phyloP scores from a whole-genome alignment of 805 yeast genomes.

The Teunomyces atbi region DNA sequence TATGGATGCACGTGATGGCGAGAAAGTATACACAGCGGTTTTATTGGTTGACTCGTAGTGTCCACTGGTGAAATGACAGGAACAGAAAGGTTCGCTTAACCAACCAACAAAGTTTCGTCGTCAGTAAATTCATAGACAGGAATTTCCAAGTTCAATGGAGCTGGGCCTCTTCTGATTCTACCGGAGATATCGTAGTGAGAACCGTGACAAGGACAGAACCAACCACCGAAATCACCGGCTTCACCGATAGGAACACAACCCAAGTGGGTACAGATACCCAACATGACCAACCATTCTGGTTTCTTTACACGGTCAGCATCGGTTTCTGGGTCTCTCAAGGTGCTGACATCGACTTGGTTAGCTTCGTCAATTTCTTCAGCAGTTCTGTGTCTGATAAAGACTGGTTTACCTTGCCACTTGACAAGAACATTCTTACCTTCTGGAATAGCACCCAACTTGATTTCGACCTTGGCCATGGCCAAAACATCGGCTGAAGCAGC shows the following conservation, averaged over 20 bases:
- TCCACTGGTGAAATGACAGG: slow-evolving; percentile 1
- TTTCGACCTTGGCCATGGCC: slow-evolving; percentile 99
- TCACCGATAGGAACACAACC: slow-evolving; percentile 99
- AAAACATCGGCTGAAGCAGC: slow-evolving; percentile 98
- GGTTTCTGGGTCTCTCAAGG: slow-evolving; percentile 90
- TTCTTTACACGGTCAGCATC: slow-evolving; percentile 92
- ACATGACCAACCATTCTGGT: slow-evolving; percentile 98
- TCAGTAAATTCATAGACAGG: slow-evolving; percentile 83
- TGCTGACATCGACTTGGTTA: slow-evolving; percentile 68
- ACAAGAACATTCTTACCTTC: slow-evolving; percentile 97
- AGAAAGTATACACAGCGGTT: not conserved
- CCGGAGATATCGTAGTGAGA: slow-evolving; percentile 99
- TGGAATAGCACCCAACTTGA: slow-evolving; percentile 88
- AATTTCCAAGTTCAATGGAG: slow-evolving; percentile 96
- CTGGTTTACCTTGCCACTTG: slow-evolving; percentile 99
- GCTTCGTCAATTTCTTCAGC: slow-evolving; percentile 92
- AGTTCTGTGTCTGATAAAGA: slow-evolving; percentile 98
- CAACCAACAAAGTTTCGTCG: slow-evolving; percentile 80
- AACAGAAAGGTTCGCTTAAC: slow-evolving; percentile 47
- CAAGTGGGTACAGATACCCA: slow-evolving; percentile 99
- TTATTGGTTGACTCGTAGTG: not conserved
- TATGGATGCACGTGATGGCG: slow-evolving; percentile 3
- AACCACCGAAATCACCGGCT: slow-evolving; percentile 99
- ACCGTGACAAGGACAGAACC: slow-evolving; percentile 99
- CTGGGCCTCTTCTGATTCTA: slow-evolving; percentile 99